These are phyloP conservation scores for Dorcoceras hygrometricum DNA, from an alignment of 257 asterid species.

Conservation along the genomic window DNA sequence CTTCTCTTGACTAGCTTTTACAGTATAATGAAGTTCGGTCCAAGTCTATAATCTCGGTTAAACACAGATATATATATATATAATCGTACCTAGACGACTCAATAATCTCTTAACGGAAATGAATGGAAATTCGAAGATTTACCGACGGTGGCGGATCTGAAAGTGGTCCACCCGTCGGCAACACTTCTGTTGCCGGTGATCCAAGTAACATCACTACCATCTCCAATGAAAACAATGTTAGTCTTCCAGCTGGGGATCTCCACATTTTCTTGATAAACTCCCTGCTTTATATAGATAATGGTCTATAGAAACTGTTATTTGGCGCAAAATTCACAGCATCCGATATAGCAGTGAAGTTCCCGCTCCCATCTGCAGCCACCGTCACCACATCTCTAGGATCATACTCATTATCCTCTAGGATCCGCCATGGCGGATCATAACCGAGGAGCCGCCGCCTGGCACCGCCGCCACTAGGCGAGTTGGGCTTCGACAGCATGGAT, in stretches of 20 bases:
- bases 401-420: slow-evolving; percentile 48
- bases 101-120: too few relatives aligned
- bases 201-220: slow-evolving; percentile 62
- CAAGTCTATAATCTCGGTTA: too few relatives aligned
- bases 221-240: slow-evolving; percentile 78
- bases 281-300: slow-evolving; percentile 50
- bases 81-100: too few relatives aligned
- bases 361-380: slow-evolving; percentile 76
- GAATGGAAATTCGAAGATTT: slow-evolving; percentile 14
- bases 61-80: too few relatives aligned
- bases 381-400: slow-evolving; percentile 41
- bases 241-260: slow-evolving; percentile 75
- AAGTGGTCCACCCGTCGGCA: slow-evolving; percentile 87
- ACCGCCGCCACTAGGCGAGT: slow-evolving; percentile 14
- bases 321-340: slow-evolving; percentile 73
- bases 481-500: slow-evolving; percentile 42
- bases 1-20: too few relatives aligned
- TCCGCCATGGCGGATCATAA: slow-evolving; percentile 51
- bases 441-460: slow-evolving; percentile 51
- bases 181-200: slow-evolving; percentile 58
- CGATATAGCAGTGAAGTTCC: slow-evolving; percentile 50
- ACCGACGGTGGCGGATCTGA: slow-evolving; percentile 92
- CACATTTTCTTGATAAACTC: slow-evolving; percentile 73
- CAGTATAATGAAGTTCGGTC: too few relatives aligned
- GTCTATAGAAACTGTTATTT: slow-evolving; percentile 53